Percentiles rank a stretch among this genome's conserved stretches.
These are phyloP conservation scores for Cystobasidium sp. DNA, from an alignment of 1,284 basidiomycete species.

Conservation along the genomic window DNA sequence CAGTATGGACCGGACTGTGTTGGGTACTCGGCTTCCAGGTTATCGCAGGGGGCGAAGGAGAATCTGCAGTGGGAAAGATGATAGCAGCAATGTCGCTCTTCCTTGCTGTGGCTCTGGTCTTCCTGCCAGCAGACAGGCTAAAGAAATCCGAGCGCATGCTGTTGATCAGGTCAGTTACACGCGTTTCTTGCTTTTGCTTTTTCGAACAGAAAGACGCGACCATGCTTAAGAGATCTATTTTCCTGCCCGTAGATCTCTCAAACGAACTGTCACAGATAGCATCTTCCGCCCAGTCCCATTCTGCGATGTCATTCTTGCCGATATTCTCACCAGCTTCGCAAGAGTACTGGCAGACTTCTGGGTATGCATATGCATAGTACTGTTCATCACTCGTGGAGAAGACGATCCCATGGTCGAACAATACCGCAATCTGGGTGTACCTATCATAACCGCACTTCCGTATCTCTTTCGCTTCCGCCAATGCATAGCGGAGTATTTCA, in stretches of 20 bases:
- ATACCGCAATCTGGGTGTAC: conserved; percentile 20
- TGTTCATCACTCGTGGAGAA: conserved; percentile 12
- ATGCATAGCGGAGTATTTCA: conserved; percentile 83
- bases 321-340: conserved; percentile 93
- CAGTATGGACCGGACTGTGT: conserved; percentile 45
- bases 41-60: conserved; percentile 40
- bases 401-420: conserved; percentile 10
- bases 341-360: conserved; percentile 95
- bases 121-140: conserved; percentile 49
- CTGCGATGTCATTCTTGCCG: conserved; percentile 89
- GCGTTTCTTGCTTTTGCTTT: neutral
- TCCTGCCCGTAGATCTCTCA: conserved; percentile 43
- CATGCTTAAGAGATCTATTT: neutral
- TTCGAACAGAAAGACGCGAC: no score
- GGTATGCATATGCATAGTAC: conserved; percentile 65
- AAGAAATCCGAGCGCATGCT: conserved; percentile 48
- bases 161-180: conserved; percentile 47
- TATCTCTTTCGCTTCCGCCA: conserved; percentile 90
- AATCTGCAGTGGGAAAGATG: conserved; percentile 22
- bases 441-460: conserved; percentile 68
- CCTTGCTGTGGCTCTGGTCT: conserved; percentile 44
- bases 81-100: conserved; percentile 32
- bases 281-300: conserved; percentile 73
- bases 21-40: conserved; percentile 46
- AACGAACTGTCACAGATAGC: conserved; percentile 73